These are phyloP conservation scores for Carallia brachiata DNA, from an alignment of 345 rosid genomes.

Conservation along the genomic window DNA sequence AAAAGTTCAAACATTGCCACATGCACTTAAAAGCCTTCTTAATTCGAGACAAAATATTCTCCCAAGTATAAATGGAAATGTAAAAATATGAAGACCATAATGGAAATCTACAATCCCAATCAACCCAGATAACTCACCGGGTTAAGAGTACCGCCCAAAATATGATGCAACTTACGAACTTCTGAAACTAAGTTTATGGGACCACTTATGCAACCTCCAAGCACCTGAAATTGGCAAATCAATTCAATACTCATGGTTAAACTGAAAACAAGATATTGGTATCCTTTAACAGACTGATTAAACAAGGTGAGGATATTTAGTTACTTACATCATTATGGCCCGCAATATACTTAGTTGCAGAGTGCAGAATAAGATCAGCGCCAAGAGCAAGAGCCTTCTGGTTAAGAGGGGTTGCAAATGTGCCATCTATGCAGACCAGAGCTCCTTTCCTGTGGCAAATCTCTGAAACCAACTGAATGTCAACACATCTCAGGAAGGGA, in stretches of 20 bases:
- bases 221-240: slow-evolving; percentile 54
- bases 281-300: slow-evolving; percentile 1
- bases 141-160: slow-evolving; percentile 88
- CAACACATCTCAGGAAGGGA: slow-evolving; percentile 93
- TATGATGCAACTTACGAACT: slow-evolving; percentile 86
- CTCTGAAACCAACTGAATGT: slow-evolving; percentile 75
- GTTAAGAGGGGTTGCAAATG: slow-evolving; percentile 96
- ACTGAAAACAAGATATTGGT: not conserved
- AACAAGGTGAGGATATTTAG: slow-evolving; percentile 6
- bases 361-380: slow-evolving; percentile 92
- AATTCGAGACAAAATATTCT: no score
- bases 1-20: no score
- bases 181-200: slow-evolving; percentile 62
- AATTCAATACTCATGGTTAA: not conserved
- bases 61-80: no score
- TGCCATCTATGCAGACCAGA: slow-evolving; percentile 94
- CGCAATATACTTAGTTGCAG: slow-evolving; percentile 86
- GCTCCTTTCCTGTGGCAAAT: slow-evolving; percentile 88
- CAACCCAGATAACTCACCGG: slow-evolving; percentile 53
- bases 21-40: no score
- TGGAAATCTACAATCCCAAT: not conserved
- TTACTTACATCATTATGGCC: slow-evolving; percentile 95
- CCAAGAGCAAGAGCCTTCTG: slow-evolving; percentile 95
- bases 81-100: no score
- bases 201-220: slow-evolving; percentile 95